Evolutionary conservation across 2,329 filamentous ascomycete genomes (phyloP).

Genomic region (Aspergillus chevalieri): DNA sequence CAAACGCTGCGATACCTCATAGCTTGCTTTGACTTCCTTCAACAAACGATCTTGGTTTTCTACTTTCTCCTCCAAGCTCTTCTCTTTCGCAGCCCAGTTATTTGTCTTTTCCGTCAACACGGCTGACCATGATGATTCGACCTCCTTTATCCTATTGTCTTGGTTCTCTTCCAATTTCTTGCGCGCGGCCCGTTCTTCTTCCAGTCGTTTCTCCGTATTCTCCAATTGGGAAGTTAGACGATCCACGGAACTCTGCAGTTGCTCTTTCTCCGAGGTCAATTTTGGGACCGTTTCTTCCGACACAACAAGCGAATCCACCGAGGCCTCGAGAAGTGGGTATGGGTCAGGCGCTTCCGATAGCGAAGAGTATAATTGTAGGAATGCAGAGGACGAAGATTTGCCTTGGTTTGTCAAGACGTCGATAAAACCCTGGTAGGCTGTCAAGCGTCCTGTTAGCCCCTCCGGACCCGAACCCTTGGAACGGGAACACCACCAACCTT

Average conservation of each 20-base stretch:
- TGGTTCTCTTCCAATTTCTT: constrained; percentile 70
- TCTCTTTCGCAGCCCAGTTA: constrained; percentile 94
- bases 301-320: constrained; percentile 85
- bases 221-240: constrained; percentile 76
- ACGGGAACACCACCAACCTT: constrained; percentile 52
- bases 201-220: constrained; percentile 71
- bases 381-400: constrained; percentile 87
- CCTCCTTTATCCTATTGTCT: constrained; percentile 76
- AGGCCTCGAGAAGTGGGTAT: constrained; percentile 91
- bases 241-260: constrained; percentile 71
- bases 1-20: constrained; percentile 89
- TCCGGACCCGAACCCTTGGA: background rate
- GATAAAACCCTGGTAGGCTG: constrained; percentile 95
- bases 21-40: constrained; percentile 93
- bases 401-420: constrained; percentile 93
- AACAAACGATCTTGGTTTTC: constrained; percentile 88
- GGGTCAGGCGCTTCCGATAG: constrained; percentile 94
- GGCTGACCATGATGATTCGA: constrained; percentile 82
- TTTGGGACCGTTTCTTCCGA: constrained; percentile 90
- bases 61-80: constrained; percentile 81
- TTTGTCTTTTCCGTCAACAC: constrained; percentile 89
- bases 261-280: constrained; percentile 79
- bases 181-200: constrained; percentile 66
- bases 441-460: background rate
- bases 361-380: constrained; percentile 86